phyloP scores from a whole-genome alignment of 2,329 filamentous ascomycete species.

The Ophiostoma perfectum region DNA sequence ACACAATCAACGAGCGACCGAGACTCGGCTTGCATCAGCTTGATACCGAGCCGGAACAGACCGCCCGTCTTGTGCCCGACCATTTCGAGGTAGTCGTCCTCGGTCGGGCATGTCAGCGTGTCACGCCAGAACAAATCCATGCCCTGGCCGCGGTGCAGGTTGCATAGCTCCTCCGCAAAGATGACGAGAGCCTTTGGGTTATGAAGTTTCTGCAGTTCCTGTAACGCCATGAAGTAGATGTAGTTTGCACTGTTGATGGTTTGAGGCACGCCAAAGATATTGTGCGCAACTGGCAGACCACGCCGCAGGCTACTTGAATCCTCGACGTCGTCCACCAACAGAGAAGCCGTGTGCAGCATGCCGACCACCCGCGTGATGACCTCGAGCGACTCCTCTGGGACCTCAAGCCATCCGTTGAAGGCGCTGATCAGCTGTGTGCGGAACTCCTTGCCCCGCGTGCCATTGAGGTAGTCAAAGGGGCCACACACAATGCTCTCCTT shows the following conservation, averaged over 20 bases:
- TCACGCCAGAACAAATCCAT: conserved; percentile 92
- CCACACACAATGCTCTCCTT: conserved; percentile 74
- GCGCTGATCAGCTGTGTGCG: conserved; percentile 71
- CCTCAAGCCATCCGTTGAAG: conserved; percentile 75
- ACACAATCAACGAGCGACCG: conserved; percentile 59
- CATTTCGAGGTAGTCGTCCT: conserved; percentile 88
- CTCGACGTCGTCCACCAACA: conserved; percentile 84
- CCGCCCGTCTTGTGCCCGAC: conserved; percentile 87
- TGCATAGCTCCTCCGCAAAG: conserved; percentile 76
- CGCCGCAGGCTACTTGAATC: conserved; percentile 68
- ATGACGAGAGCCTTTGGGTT: conserved; percentile 62
- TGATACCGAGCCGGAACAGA: conserved; percentile 76
- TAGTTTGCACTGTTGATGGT: conserved; percentile 91
- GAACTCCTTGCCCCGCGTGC: conserved; percentile 79
- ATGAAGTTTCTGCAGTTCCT: conserved; percentile 65
- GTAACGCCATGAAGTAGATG: conserved; percentile 74
- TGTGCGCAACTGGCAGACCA: conserved; percentile 75
- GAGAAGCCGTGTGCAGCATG: conserved; percentile 79
- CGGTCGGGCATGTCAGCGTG: conserved; percentile 73
- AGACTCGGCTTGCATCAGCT: conserved; percentile 79
- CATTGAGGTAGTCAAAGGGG: conserved; percentile 74
- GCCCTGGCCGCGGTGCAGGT: conserved; percentile 80
- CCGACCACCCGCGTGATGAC: conserved; percentile 75
- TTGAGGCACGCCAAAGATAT: conserved; percentile 78
- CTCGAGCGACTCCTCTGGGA: conserved; percentile 62